Evolutionary conservation across 2,329 filamentous ascomycete genomes (phyloP), one percentile per base, ranked within the genome.

Genomic region (Stachybotrys chlorohalonatus): DNA sequence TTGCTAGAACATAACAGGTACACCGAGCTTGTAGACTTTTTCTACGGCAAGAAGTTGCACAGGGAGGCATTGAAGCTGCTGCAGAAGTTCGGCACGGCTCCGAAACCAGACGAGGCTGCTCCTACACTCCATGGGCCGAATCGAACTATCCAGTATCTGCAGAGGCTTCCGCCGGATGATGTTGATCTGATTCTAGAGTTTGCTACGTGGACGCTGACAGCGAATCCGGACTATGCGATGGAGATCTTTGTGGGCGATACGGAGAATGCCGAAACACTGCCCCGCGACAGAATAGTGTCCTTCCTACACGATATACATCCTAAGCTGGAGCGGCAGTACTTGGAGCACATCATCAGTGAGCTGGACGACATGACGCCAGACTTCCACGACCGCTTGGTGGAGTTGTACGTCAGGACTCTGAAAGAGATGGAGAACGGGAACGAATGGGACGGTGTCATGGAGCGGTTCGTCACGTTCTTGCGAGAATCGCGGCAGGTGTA

Each of bases 21-120:
- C 70, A 93, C 87, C 52, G 93, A 97, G 71, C 76, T 99, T 1
- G 91, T 99, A n/a, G 93, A 97, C 68, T 99, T 99, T 67, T 85
- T 97, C 61, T 90, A 95, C 64, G 94, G 94, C 59, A 99, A 99
- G 74, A 92, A 87, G 68, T 79, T 97, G 47, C 94, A 99, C 70
- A 84, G 86, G 16, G 86, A 95, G 65, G 93, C 94, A 0, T 74
- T 99, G 16, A 87, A 90, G 60, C 74, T 96, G 32, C 78, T 99
- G 1, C 82, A 83, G 61, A 87, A 86, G 59, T 96, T 96, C 62
- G 93, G 93, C 16, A 81, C 81, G 31, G 76, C 79, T 2, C 69
- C 77, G 31, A 70, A 75, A 56, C 74, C 75, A 9, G 74, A 80
- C 54, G 75, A 79, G 49, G 72, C 73, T 2, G 76, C 79, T 0